Conservation (phyloP, 352 stramenopile genomes). For the Pythium inflatum region DNA sequence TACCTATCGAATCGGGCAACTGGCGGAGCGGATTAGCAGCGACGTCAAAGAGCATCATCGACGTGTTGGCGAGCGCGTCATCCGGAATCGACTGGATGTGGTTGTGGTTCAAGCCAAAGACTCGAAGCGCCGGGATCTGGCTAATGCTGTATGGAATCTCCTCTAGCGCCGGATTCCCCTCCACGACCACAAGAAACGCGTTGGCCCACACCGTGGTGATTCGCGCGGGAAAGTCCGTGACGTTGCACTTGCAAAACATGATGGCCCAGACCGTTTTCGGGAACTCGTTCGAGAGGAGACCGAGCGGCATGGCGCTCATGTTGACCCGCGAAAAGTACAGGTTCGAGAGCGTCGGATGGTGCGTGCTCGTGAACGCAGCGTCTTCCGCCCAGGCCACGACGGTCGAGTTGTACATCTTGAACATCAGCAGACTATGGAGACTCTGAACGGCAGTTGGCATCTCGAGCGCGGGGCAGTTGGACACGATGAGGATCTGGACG, state of each 20-base stretch:
- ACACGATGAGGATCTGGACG: not conserved
- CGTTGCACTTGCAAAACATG: not conserved
- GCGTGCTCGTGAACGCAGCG: not conserved
- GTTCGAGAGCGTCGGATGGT: not conserved
- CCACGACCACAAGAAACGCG: not conserved
- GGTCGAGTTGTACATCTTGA: slow-evolving; percentile 26
- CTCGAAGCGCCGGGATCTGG: too few species aligned
- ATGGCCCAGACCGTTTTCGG: not conserved
- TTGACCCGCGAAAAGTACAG: not conserved
- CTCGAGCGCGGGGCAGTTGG: slow-evolving; percentile 18
- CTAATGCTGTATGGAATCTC: too few species aligned
- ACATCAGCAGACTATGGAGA: not conserved
- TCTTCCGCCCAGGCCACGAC: not conserved
- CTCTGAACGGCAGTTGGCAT: not conserved
- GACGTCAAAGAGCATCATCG: too few species aligned
- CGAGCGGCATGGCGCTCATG: not conserved
- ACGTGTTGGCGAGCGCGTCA: too few species aligned
- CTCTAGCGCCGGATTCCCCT: too few species aligned
- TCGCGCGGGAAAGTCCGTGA: not conserved
- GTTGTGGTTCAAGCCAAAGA: too few species aligned
- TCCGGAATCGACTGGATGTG: too few species aligned
- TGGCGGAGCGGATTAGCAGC: too few species aligned
- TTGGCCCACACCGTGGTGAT: not conserved
- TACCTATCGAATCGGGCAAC: too few species aligned
- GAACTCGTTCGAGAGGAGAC: slow-evolving; percentile 2